Conservation (phyloP, 148 eudicot species). For the Talinum fruticosum region DNA sequence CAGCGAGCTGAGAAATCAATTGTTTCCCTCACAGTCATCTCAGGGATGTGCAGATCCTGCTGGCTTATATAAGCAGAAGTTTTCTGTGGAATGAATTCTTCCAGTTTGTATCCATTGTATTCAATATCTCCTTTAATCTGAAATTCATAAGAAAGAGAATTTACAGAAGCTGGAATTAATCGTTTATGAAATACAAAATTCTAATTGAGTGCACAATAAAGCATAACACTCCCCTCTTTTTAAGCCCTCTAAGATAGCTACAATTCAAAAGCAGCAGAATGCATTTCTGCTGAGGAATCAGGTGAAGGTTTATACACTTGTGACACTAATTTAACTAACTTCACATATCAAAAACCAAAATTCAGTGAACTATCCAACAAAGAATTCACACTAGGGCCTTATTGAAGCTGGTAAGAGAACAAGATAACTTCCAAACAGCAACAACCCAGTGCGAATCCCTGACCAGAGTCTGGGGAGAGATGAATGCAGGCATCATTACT, state of each 20-base stretch:
- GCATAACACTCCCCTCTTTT: background rate
- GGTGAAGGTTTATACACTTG: background rate
- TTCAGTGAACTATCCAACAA: background rate
- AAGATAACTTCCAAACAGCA: background rate
- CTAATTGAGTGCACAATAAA: background rate
- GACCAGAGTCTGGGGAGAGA: background rate
- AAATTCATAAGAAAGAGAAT: background rate
- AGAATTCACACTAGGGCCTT: background rate
- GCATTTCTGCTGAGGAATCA: background rate
- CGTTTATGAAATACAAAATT: background rate
- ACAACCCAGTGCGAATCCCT: background rate
- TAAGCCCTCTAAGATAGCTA: background rate
- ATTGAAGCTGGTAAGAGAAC: background rate
- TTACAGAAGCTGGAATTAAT: background rate
- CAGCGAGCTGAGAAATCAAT: slow-evolving; percentile 74
- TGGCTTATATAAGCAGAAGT: slow-evolving; percentile 74
- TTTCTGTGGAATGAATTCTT: slow-evolving; percentile 69
- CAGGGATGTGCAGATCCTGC: slow-evolving; percentile 65
- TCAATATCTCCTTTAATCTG: slow-evolving; percentile 61
- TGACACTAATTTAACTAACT: background rate
- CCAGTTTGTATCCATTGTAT: slow-evolving; percentile 65
- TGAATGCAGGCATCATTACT: background rate
- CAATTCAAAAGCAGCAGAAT: background rate
- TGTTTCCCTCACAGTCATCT: slow-evolving; percentile 77
- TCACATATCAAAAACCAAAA: slow-evolving; percentile 3